Evolutionary conservation across 2,329 filamentous ascomycete genomes (phyloP).

Genomic region (Trichoderma harzianum): DNA sequence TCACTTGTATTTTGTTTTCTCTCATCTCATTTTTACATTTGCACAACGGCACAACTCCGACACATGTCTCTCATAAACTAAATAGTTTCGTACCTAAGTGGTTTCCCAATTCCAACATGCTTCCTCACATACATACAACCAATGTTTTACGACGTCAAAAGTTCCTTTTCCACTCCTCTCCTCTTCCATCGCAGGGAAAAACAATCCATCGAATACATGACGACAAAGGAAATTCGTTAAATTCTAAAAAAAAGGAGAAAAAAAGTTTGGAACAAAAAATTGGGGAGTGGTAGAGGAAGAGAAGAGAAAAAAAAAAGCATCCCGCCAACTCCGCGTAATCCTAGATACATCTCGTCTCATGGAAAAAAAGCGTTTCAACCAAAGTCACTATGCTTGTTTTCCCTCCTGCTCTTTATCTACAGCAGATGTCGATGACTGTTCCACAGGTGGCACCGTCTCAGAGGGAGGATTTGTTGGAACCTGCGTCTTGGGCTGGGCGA

Average conservation of each 20-base stretch:
- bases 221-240: slow-evolving; percentile 17
- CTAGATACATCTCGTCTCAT: not conserved
- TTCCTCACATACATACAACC: not conserved
- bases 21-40: not conserved
- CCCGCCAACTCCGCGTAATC: slow-evolving; percentile 11
- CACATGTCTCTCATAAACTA: not conserved
- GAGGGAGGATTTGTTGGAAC: not conserved
- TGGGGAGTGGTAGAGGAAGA: not conserved
- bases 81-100: not conserved
- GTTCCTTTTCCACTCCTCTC: not conserved
- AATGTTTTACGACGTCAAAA: not conserved
- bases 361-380: not conserved
- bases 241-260: not conserved
- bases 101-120: not conserved
- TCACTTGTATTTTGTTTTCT: not conserved
- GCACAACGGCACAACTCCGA: not conserved
- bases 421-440: slow-evolving; percentile 10
- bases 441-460: slow-evolving; percentile 4
- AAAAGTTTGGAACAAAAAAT: not conserved
- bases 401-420: slow-evolving; percentile 16
- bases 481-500: not conserved
- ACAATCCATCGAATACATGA: not conserved
- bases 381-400: not conserved
- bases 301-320: not conserved
- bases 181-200: not conserved